Conservation (phyloP, 2,329 filamentous ascomycete genomes). For the Boeremia lycopersici region DNA sequence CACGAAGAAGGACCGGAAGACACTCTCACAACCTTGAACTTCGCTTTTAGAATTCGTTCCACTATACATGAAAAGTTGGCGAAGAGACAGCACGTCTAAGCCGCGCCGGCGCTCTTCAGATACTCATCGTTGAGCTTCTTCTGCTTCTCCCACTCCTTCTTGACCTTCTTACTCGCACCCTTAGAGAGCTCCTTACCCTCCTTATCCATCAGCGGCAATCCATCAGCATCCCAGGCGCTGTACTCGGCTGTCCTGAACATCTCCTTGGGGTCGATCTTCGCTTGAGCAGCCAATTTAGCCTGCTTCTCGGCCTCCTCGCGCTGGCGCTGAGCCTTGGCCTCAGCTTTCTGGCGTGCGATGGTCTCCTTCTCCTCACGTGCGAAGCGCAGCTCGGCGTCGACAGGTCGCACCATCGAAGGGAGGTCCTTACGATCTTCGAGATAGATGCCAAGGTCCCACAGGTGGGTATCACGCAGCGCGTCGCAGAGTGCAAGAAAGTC, state of each 20-base stretch:
- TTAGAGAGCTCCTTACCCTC: conserved; percentile 83
- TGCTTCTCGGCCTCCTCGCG: conserved; percentile 65
- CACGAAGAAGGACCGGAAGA: not conserved
- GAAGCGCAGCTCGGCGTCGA: conserved; percentile 62
- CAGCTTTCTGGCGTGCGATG: conserved; percentile 50
- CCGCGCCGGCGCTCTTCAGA: conserved; percentile 20
- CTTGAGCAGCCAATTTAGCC: conserved; percentile 60
- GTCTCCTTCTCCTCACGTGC: conserved; percentile 61
- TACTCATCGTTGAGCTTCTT: conserved; percentile 75
- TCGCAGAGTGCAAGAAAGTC: conserved; percentile 76
- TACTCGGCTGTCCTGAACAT: conserved; percentile 68
- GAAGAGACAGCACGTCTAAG: not conserved
- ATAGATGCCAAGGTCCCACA: conserved; percentile 84
- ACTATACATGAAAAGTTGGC: not conserved
- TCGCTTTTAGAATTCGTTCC: not conserved
- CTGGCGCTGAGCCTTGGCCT: conserved; percentile 58
- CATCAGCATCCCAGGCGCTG: conserved; percentile 81
- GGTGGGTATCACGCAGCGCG: conserved; percentile 74
- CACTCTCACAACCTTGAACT: not conserved
- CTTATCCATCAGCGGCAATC: conserved; percentile 76
- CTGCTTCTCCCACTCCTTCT: conserved; percentile 89
- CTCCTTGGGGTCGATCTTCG: conserved; percentile 61
- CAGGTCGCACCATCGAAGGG: conserved; percentile 75
- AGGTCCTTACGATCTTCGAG: conserved; percentile 78
- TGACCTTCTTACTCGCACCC: conserved; percentile 77